Percentiles rank a stretch among this genome's conserved stretches.
These are phyloP conservation scores for Fusarium nelsonii DNA, from an alignment of 2,329 filamentous ascomycete species.

Conservation along the genomic window DNA sequence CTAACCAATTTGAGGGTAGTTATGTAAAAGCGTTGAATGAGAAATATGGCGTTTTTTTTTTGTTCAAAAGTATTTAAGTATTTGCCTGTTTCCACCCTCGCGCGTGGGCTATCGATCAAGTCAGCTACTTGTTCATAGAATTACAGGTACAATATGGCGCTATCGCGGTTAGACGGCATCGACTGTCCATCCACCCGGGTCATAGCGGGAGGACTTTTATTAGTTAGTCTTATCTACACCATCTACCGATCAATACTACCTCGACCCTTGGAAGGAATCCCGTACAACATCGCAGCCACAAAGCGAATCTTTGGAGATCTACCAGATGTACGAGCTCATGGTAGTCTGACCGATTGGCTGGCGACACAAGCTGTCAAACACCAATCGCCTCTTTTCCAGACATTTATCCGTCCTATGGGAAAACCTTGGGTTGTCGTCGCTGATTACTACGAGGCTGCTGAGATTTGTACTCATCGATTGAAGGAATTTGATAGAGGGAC, in stretches of 20 bases:
- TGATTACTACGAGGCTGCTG: slow-evolving; percentile 34
- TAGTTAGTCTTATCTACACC: slow-evolving; percentile 16
- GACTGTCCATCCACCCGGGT: neutral
- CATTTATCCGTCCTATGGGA: slow-evolving; percentile 23
- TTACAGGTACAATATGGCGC: neutral
- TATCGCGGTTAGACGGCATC: neutral
- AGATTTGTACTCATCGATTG: slow-evolving; percentile 25
- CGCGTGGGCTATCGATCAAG: too few species aligned
- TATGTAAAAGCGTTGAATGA: slow-evolving; percentile 10
- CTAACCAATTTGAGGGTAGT: slow-evolving; percentile 13
- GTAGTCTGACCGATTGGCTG: slow-evolving; percentile 33
- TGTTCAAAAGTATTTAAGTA: neutral
- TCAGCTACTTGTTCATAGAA: neutral
- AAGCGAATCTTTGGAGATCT: slow-evolving; percentile 30
- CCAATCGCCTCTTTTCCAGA: slow-evolving; percentile 26
- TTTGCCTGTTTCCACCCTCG: too few species aligned
- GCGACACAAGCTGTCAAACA: slow-evolving; percentile 19
- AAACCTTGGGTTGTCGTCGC: slow-evolving; percentile 35
- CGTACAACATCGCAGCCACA: slow-evolving; percentile 27
- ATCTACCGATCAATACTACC: slow-evolving; percentile 26
- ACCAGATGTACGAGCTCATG: slow-evolving; percentile 20
- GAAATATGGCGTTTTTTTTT: neutral
- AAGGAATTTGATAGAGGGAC: slow-evolving; percentile 36
- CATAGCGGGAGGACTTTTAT: slow-evolving; percentile 5
- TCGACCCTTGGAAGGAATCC: slow-evolving; percentile 23